Evolutionary conservation across 2,329 filamentous ascomycete genomes (phyloP).

Genomic region (Simplicillium sp.): DNA sequence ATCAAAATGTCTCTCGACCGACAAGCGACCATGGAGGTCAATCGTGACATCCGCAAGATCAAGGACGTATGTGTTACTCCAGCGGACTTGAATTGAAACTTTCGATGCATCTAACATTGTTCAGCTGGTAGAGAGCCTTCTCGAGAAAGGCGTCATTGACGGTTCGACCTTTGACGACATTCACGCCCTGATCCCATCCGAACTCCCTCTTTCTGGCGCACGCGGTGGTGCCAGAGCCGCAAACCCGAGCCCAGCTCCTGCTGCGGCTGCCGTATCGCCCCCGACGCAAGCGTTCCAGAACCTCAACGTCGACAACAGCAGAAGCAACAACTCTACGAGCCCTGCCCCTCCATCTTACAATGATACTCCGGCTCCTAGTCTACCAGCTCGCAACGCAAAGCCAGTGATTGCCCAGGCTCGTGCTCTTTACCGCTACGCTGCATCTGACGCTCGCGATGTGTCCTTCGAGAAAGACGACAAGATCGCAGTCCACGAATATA

Average conservation of each 20-base stretch:
- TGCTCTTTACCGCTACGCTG: conserved; percentile 76
- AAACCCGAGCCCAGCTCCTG: conserved; percentile 15
- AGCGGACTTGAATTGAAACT: not conserved
- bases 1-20: conserved; percentile 30
- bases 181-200: conserved; percentile 62
- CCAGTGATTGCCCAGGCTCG: conserved; percentile 63
- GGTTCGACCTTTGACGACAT: conserved; percentile 69
- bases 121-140: conserved; percentile 84
- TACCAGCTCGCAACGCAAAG: conserved; percentile 33
- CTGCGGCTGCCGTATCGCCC: conserved; percentile 18
- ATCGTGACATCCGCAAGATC: conserved; percentile 78
- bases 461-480: conserved; percentile 72
- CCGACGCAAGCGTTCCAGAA: conserved; percentile 31
- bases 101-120: not conserved
- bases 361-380: conserved; percentile 33
- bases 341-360: conserved; percentile 43
- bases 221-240: conserved; percentile 16
- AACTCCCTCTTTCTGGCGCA: conserved; percentile 45
- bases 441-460: conserved; percentile 71
- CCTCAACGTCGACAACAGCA: conserved; percentile 22
- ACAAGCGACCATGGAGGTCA: conserved; percentile 58
- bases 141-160: conserved; percentile 72
- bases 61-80: conserved; percentile 56
- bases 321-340: conserved; percentile 15
- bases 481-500: conserved; percentile 76